Conservation (phyloP, 1,284 basidiomycete genomes). For the Lignosus rhinocerotis region DNA sequence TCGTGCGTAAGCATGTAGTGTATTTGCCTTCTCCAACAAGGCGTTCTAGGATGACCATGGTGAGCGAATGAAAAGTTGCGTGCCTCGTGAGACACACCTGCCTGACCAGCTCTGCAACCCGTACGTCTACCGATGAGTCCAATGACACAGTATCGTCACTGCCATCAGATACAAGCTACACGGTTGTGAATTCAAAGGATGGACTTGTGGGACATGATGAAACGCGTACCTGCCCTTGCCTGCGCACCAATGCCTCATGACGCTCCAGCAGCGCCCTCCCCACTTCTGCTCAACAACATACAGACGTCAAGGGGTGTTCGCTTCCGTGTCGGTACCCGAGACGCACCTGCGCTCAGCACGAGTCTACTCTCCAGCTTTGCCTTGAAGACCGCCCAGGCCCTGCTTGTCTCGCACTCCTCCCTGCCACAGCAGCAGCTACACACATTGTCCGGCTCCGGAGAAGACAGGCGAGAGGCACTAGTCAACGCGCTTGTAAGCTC, state of each 20-base stretch:
- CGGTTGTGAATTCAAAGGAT: background rate
- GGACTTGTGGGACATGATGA: background rate
- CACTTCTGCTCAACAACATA: slow-evolving; percentile 59
- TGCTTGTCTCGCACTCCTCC: slow-evolving; percentile 63
- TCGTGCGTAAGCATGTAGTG: background rate
- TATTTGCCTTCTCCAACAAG: slow-evolving; percentile 63
- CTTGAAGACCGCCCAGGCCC: slow-evolving; percentile 66
- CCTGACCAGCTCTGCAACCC: slow-evolving; percentile 40
- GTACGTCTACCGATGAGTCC: slow-evolving; percentile 28
- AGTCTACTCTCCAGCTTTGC: slow-evolving; percentile 73
- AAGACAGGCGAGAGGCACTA: slow-evolving; percentile 67
- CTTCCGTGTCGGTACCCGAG: background rate
- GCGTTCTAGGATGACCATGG: slow-evolving; percentile 50
- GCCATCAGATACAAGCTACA: background rate
- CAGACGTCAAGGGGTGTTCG: background rate
- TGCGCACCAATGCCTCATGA: slow-evolving; percentile 84
- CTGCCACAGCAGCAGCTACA: slow-evolving; percentile 66
- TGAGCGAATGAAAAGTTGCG: background rate
- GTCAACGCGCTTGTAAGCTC: slow-evolving; percentile 71
- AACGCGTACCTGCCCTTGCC: slow-evolving; percentile 52
- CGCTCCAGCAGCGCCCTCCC: slow-evolving; percentile 87
- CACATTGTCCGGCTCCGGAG: slow-evolving; percentile 57
- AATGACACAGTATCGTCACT: slow-evolving; percentile 12
- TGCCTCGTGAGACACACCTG: slow-evolving; percentile 24
- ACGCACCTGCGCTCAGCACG: slow-evolving; percentile 81